These are phyloP conservation scores for Mycena galericulata DNA, from an alignment of 768 basidiomycete species.

Conservation along the genomic window DNA sequence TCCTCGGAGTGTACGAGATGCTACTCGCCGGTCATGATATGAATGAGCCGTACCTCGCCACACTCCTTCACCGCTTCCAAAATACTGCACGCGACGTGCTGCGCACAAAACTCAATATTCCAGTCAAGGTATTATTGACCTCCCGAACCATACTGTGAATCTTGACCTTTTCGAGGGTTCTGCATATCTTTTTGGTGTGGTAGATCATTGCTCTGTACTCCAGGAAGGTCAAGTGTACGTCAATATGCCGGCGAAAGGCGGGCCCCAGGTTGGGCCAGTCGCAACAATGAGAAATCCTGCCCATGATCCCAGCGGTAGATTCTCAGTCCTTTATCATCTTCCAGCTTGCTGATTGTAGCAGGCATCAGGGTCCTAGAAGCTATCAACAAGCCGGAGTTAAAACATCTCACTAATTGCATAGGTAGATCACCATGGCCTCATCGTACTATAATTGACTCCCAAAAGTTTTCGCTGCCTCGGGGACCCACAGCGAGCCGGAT, in stretches of 20 bases:
- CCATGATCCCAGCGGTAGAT: conserved; percentile 33
- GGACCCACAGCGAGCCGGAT: conserved; percentile 36
- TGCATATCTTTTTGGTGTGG: conserved; percentile 33
- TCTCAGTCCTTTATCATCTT: neutral
- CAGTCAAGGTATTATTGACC: conserved; percentile 28
- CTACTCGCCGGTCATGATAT: conserved; percentile 38
- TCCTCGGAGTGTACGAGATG: conserved; percentile 34
- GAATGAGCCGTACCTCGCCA: conserved; percentile 37
- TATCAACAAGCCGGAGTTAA: conserved; percentile 31
- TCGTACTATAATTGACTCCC: neutral
- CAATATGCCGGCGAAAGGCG: conserved; percentile 34
- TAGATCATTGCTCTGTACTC: conserved; percentile 36
- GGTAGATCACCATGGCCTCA: conserved; percentile 14
- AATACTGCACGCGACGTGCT: conserved; percentile 24
- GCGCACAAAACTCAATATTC: conserved; percentile 36
- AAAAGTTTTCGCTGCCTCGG: conserved; percentile 36
- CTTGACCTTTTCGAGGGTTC: conserved; percentile 29
- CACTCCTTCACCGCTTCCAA: conserved; percentile 31
- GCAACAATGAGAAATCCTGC: conserved; percentile 36
- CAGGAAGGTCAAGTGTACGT: conserved; percentile 38
- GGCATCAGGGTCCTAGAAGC: conserved; percentile 36
- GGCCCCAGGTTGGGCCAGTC: conserved; percentile 32
- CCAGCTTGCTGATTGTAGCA: too few relatives aligned
- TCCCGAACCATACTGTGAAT: neutral
- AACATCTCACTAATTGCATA: conserved; percentile 35